These are phyloP conservation scores for Neoconidiobolus thromboides DNA, from an alignment of 371 early-diverging fungal genomes.

Conservation along the genomic window DNA sequence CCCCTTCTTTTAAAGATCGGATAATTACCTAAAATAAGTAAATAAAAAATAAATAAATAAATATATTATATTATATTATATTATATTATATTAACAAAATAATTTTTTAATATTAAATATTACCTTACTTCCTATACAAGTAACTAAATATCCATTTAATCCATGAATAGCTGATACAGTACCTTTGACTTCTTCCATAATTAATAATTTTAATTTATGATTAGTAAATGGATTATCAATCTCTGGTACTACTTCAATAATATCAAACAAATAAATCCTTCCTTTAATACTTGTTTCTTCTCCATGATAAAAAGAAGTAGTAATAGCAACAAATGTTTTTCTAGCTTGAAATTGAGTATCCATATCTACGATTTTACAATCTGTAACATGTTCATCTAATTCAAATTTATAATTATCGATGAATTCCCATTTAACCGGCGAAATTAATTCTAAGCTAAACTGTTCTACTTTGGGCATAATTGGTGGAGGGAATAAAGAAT, in stretches of 20 bases:
- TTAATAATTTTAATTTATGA: constrained; percentile 74
- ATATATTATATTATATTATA: neutral
- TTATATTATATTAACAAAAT: neutral
- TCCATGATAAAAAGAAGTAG: constrained; percentile 74
- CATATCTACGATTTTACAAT: constrained; percentile 56
- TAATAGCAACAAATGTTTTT: constrained; percentile 75
- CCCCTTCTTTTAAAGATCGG: constrained; percentile 76
- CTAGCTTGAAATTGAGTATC: constrained; percentile 69
- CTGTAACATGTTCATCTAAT: constrained; percentile 71
- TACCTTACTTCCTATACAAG: constrained; percentile 77
- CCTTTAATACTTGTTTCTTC: constrained; percentile 90
- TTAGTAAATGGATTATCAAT: constrained; percentile 86
- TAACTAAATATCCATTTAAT: constrained; percentile 71
- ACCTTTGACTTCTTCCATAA: constrained; percentile 79
- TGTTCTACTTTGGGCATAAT: neutral
- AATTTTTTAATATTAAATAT: constrained; percentile 9
- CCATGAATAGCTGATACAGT: constrained; percentile 79
- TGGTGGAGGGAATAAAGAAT: neutral
- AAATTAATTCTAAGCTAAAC: constrained; percentile 65
- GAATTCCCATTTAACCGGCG: constrained; percentile 89
- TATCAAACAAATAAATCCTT: constrained; percentile 80
- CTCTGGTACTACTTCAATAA: constrained; percentile 95
- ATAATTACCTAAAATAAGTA: constrained; percentile 32
- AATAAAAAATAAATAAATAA: neutral
- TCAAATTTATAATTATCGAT: constrained; percentile 64